These are phyloP conservation scores for Fusarium sp. DNA, from an alignment of 2,329 filamentous ascomycete species.

Conservation along the genomic window DNA sequence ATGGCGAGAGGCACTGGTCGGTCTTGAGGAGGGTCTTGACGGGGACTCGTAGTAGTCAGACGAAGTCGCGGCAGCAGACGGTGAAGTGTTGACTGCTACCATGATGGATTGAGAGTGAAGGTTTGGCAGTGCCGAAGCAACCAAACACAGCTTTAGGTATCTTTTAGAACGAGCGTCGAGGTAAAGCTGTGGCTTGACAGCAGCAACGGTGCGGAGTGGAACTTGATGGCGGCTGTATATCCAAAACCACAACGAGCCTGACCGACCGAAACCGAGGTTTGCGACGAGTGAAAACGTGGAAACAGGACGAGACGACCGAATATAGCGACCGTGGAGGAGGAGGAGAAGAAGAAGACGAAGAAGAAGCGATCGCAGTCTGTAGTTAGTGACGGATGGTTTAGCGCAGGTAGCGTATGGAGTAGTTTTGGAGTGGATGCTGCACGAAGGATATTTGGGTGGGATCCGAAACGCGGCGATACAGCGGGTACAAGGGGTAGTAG, in stretches of 20 bases:
- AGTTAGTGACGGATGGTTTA: conserved; percentile 30
- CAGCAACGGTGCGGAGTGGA: conserved; percentile 5
- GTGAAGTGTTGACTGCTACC: conserved; percentile 53
- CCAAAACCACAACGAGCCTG: conserved; percentile 9
- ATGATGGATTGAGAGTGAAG: conserved; percentile 43
- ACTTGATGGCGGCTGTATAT: conserved; percentile 8
- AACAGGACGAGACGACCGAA: conserved; percentile 8
- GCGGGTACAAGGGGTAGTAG: conserved; percentile 30
- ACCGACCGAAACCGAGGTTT: conserved; percentile 11
- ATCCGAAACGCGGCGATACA: conserved; percentile 41
- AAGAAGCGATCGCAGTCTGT: conserved; percentile 29
- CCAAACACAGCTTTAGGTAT: conserved; percentile 22
- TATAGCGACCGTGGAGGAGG: conserved; percentile 30
- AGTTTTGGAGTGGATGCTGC: conserved; percentile 26
- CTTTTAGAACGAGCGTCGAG: conserved; percentile 20
- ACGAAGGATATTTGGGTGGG: conserved; percentile 38
- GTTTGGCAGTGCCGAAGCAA: conserved; percentile 37
- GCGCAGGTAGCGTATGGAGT: conserved; percentile 21
- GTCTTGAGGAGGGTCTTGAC: conserved; percentile 33
- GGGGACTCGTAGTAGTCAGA: conserved; percentile 40
- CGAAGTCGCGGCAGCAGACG: conserved; percentile 50
- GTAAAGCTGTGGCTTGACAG: conserved; percentile 17
- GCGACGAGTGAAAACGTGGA: conserved; percentile 15
- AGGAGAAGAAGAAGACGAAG: conserved; percentile 27
- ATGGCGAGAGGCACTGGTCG: conserved; percentile 44